A percentile compares a stretch with the other conserved stretches of the same genome.
These are phyloP conservation scores for Carex pumila DNA, from an alignment of 176 grass and related monocot genomes.

Conservation along the genomic window DNA sequence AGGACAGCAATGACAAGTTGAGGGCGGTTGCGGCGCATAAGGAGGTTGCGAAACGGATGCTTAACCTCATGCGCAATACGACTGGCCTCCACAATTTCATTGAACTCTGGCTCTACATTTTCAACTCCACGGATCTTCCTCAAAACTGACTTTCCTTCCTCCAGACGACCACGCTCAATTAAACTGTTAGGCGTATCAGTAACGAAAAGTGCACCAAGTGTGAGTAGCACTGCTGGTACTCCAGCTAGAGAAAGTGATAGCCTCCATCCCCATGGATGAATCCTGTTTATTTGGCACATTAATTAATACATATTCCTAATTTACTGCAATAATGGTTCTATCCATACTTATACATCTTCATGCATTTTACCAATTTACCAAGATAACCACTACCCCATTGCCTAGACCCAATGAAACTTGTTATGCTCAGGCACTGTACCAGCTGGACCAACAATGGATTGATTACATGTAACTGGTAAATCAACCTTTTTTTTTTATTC, in stretches of 20 bases:
- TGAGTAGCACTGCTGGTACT: slow-evolving; percentile 69
- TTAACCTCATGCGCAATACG: slow-evolving; percentile 67
- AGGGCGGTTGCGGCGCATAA: slow-evolving; percentile 52
- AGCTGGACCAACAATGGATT: neutral
- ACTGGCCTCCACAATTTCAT: slow-evolving; percentile 85
- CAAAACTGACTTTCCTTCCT: slow-evolving; percentile 67
- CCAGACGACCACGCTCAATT: slow-evolving; percentile 65
- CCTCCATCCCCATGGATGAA: slow-evolving; percentile 70
- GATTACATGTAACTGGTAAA: neutral
- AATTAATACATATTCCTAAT: neutral
- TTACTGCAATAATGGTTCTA: neutral
- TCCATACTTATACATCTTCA: neutral
- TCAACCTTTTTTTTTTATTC: neutral
- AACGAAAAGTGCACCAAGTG: slow-evolving; percentile 62
- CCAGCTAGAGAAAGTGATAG: slow-evolving; percentile 71
- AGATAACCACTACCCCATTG: neutral
- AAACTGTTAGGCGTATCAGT: slow-evolving; percentile 82
- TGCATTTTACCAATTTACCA: neutral
- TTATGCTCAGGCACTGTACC: neutral
- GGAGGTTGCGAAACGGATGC: slow-evolving; percentile 92
- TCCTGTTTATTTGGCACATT: slow-evolving; percentile 27
- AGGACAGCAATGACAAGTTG: slow-evolving; percentile 77
- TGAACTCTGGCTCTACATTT: slow-evolving; percentile 79
- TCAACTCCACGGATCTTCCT: slow-evolving; percentile 60
- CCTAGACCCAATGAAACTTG: neutral